These are phyloP conservation scores for Pichia heedii DNA, from an alignment of 805 yeast species.

Conservation along the genomic window DNA sequence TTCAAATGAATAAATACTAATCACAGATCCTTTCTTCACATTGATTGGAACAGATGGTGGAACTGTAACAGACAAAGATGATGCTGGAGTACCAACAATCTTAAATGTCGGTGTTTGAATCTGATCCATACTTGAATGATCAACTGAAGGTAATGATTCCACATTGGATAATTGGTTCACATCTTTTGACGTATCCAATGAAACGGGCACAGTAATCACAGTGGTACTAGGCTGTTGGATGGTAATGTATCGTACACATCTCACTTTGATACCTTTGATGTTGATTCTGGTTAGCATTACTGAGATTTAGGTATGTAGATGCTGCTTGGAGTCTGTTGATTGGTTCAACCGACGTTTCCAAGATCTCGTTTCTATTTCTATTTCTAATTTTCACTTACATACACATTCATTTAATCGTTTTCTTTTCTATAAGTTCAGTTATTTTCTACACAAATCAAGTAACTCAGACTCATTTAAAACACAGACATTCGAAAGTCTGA, in stretches of 20 bases:
- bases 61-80: slow-evolving; percentile 39
- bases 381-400: no score
- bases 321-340: no score
- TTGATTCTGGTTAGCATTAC: not conserved
- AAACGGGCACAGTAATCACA: slow-evolving; percentile 7
- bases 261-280: not conserved
- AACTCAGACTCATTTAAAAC: not conserved
- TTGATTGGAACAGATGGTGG: slow-evolving; percentile 53
- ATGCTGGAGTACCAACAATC: slow-evolving; percentile 40
- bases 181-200: not conserved
- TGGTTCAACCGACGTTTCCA: no score
- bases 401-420: no score
- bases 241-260: slow-evolving; percentile 10
- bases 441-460: not conserved
- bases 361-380: no score
- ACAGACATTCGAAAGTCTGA: no score
- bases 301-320: no score
- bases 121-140: not conserved
- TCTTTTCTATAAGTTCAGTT: no score
- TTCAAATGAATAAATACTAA: slow-evolving; percentile 33
- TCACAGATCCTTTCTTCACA: slow-evolving; percentile 39
- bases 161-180: not conserved
- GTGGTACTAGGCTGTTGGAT: slow-evolving; percentile 13
- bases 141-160: not conserved
- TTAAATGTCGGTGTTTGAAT: slow-evolving; percentile 25